Percentiles rank a stretch among this genome's conserved stretches.
Conservation (phyloP, 495 filamentous ascomycete genomes). For the Talaromyces nanjingensis region DNA sequence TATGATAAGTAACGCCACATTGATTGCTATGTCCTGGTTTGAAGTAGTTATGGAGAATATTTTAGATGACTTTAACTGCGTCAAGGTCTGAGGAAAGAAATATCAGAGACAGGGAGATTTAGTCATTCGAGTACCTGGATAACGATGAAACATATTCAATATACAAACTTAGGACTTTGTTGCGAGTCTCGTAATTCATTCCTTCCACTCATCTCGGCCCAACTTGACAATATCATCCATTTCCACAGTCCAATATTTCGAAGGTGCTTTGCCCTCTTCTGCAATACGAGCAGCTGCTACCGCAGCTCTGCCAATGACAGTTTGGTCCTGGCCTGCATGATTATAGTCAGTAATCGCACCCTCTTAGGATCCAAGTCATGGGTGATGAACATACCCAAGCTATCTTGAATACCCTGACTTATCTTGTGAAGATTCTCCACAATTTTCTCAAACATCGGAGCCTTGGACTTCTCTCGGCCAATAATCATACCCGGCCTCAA, state of each 20-base stretch:
- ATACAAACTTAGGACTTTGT: neutral
- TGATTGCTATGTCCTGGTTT: no score
- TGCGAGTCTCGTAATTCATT: conserved; percentile 11
- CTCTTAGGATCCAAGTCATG: neutral
- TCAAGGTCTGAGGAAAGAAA: neutral
- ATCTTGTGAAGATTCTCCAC: conserved; percentile 21
- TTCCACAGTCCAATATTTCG: conserved; percentile 28
- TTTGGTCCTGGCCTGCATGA: conserved; percentile 25
- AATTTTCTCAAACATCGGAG: conserved; percentile 20
- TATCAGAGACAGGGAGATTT: neutral
- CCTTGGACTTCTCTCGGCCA: conserved; percentile 24
- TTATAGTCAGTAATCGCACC: neutral
- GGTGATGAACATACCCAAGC: conserved; percentile 20
- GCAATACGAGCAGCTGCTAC: conserved; percentile 27
- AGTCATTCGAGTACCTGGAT: neutral
- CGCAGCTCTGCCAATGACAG: conserved; percentile 29
- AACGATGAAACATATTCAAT: neutral
- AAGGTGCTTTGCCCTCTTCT: conserved; percentile 28
- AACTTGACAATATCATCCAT: conserved; percentile 27
- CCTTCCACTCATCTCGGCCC: conserved; percentile 30
- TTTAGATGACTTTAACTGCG: neutral
- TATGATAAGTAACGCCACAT: no score
- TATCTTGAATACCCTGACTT: conserved; percentile 24
- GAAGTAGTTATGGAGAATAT: no score
- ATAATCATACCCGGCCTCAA: conserved; percentile 33